These are phyloP conservation scores for Ascoidea tarda DNA, from an alignment of 805 yeast genomes.

Conservation along the genomic window DNA sequence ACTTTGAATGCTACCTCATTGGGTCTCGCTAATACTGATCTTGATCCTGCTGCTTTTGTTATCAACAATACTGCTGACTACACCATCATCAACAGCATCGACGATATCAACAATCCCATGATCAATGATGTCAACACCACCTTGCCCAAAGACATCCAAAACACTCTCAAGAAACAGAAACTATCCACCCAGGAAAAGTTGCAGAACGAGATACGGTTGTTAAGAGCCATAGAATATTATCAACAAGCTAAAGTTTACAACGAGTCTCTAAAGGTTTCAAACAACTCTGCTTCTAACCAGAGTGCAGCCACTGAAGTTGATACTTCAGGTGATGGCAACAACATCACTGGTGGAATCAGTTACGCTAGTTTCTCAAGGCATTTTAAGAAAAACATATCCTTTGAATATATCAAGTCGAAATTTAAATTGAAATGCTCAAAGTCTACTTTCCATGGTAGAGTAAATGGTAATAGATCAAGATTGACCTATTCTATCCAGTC, in stretches of 20 bases:
- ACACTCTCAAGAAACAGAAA: neutral
- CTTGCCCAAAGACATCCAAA: too few species aligned
- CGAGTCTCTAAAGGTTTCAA: neutral
- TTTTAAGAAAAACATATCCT: neutral
- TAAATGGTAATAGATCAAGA: neutral
- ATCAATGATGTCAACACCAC: neutral
- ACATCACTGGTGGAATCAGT: neutral
- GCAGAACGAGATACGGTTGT: neutral
- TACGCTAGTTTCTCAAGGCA: neutral
- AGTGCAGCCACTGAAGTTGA: neutral
- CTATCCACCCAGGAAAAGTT: neutral
- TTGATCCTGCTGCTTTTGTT: too few species aligned
- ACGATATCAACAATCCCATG: neutral
- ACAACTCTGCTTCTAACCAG: neutral
- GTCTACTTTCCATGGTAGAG: neutral
- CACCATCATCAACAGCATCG: neutral
- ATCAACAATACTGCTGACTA: too few species aligned
- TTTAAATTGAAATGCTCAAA: neutral
- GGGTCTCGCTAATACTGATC: too few species aligned
- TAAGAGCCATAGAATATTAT: neutral
- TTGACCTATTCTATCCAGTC: neutral
- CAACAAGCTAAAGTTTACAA: neutral
- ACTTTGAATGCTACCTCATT: too few species aligned
- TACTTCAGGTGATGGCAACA: neutral
- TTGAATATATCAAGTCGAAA: neutral